A percentile compares a stretch with the other conserved stretches of the same genome.
phyloP scores from a whole-genome alignment of 2,329 filamentous ascomycete species.

The Zymoseptoria pseudotritici region DNA sequence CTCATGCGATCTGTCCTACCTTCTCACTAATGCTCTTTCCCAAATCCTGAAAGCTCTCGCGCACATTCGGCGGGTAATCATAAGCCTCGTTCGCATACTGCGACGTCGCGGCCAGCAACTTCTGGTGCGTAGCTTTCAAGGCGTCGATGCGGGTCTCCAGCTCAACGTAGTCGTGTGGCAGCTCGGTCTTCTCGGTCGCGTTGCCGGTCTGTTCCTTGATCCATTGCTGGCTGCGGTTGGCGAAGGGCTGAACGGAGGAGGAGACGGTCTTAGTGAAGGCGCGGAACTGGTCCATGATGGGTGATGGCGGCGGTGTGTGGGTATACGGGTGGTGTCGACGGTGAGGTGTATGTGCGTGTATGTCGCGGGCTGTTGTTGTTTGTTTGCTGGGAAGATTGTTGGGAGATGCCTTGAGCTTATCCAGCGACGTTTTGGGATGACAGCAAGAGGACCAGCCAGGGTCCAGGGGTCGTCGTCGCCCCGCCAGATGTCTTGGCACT shows the following conservation, averaged over 20 bases:
- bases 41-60: conserved; percentile 94
- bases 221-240: conserved; percentile 90
- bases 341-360: background rate
- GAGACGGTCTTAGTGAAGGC: conserved; percentile 56
- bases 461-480: background rate
- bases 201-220: conserved; percentile 96
- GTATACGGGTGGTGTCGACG: background rate
- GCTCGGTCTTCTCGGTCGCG: conserved; percentile 94
- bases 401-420: too few species aligned
- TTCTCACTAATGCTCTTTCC: conserved; percentile 95
- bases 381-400: background rate
- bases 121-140: conserved; percentile 92
- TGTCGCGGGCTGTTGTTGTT: background rate
- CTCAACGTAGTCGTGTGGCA: conserved; percentile 94
- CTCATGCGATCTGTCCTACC: conserved; percentile 40
- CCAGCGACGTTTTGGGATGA: too few species aligned
- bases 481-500: background rate
- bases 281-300: conserved; percentile 59
- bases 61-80: conserved; percentile 96
- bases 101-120: conserved; percentile 91
- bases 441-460: background rate
- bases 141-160: conserved; percentile 98
- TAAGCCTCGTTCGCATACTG: conserved; percentile 84
- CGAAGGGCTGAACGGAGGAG: conserved; percentile 83
- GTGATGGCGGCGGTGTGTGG: background rate